Evolutionary conservation across 1,284 basidiomycete genomes (phyloP).

Genomic region (Termitomyces sp.): DNA sequence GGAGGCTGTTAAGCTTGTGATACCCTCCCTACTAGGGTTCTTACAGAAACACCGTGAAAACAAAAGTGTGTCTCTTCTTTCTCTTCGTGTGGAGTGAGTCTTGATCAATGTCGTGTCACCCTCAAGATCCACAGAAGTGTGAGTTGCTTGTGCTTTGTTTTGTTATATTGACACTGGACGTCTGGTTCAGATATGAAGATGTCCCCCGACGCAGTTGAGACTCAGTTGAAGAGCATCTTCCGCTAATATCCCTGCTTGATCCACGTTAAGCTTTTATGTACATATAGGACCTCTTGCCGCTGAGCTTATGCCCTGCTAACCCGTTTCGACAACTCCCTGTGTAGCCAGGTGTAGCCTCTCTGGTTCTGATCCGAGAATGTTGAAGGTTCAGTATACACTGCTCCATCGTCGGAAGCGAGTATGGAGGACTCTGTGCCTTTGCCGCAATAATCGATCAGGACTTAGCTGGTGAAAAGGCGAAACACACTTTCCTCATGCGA

Average conservation of each 20-base stretch:
- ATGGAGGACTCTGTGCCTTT: no score
- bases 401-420: no score
- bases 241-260: slow-evolving; percentile 21
- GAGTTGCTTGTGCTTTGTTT: slow-evolving; percentile 24
- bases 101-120: slow-evolving; percentile 2
- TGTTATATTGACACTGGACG: slow-evolving; percentile 2
- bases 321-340: no score
- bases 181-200: slow-evolving; percentile 65
- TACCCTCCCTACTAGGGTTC: slow-evolving; percentile 68
- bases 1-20: slow-evolving; percentile 69
- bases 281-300: not conserved
- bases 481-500: no score
- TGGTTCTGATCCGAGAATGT: no score
- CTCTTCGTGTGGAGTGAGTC: not conserved
- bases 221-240: slow-evolving; percentile 62
- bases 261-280: not conserved
- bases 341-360: no score
- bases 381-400: no score
- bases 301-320: not conserved
- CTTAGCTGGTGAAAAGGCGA: no score
- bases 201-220: slow-evolving; percentile 69
- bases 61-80: slow-evolving; percentile 52
- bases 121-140: slow-evolving; percentile 76
- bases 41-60: slow-evolving; percentile 69
- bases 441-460: no score